Percentiles rank a stretch among this genome's conserved stretches.
Conservation (phyloP, 179 eudicot genomes). For the Gypsophila paniculata region DNA sequence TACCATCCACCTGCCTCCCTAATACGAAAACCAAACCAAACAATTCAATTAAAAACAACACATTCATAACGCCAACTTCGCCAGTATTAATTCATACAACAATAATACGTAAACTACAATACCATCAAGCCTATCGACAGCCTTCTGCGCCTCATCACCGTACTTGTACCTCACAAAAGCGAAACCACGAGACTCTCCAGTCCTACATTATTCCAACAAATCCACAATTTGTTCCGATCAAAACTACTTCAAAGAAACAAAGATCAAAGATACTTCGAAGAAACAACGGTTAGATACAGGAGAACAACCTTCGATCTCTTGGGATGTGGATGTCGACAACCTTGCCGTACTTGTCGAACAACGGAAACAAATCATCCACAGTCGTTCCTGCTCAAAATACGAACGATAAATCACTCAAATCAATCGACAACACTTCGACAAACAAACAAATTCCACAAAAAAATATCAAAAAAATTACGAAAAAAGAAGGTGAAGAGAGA, state of each 20-base stretch:
- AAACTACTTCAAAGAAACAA: background rate
- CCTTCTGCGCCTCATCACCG: constrained; percentile 90
- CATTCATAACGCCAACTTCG: background rate
- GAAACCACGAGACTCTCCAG: constrained; percentile 92
- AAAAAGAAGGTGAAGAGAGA: background rate
- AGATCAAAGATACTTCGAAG: background rate
- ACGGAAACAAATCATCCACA: constrained; percentile 88
- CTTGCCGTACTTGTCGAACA: constrained; percentile 89
- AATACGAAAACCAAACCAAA: constrained; percentile 7
- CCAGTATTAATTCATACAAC: background rate
- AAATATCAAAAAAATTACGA: background rate
- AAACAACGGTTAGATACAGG: background rate
- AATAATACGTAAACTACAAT: background rate
- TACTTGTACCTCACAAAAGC: constrained; percentile 95
- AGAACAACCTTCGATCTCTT: constrained; percentile 65
- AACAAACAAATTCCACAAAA: background rate
- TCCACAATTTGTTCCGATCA: background rate
- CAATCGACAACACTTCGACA: background rate
- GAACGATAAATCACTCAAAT: background rate
- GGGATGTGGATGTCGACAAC: constrained; percentile 93
- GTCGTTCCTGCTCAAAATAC: constrained; percentile 50
- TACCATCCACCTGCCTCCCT: constrained; percentile 93
- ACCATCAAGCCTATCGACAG: constrained; percentile 95
- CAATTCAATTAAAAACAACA: background rate
- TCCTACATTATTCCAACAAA: constrained; percentile 42